Evolutionary conservation across 768 basidiomycete species (phyloP).

Genomic region (Clitopilus passeckerianus): DNA sequence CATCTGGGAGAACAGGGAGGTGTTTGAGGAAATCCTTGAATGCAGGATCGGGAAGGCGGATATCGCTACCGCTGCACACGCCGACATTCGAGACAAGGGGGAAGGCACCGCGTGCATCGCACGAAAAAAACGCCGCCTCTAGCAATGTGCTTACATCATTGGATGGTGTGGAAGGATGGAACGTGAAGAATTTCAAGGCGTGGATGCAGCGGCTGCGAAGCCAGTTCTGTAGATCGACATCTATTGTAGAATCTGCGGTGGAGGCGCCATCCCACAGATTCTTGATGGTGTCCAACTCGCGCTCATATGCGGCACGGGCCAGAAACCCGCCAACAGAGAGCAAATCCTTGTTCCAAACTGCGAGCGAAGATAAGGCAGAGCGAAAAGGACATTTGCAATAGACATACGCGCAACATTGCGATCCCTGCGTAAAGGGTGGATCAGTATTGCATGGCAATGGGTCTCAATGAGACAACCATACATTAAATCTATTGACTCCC

Average conservation of each 20-base stretch:
- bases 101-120: constrained; percentile 44
- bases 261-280: constrained; percentile 52
- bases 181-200: constrained; percentile 85
- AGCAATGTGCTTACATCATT: constrained; percentile 66
- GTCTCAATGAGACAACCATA: constrained; percentile 27
- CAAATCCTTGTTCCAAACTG: constrained; percentile 90
- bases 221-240: constrained; percentile 41
- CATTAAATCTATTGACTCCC: constrained; percentile 90
- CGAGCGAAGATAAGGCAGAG: constrained; percentile 1
- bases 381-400: constrained; percentile 1
- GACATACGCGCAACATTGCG: constrained; percentile 69
- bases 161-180: constrained; percentile 83
- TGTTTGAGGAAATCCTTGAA: constrained; percentile 74
- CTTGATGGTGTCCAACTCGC: constrained; percentile 63
- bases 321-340: constrained; percentile 82
- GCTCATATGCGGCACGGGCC: constrained; percentile 77
- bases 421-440: constrained; percentile 43
- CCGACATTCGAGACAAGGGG: constrained; percentile 76
- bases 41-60: constrained; percentile 69
- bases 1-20: constrained; percentile 67
- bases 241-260: constrained; percentile 18
- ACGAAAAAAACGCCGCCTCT: constrained; percentile 76
- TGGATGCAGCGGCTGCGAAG: constrained; percentile 66
- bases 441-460: neutral
- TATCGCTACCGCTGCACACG: constrained; percentile 55